Evolutionary conservation across 345 rosid genomes (phyloP).

Genomic region (Balakata baccata): DNA sequence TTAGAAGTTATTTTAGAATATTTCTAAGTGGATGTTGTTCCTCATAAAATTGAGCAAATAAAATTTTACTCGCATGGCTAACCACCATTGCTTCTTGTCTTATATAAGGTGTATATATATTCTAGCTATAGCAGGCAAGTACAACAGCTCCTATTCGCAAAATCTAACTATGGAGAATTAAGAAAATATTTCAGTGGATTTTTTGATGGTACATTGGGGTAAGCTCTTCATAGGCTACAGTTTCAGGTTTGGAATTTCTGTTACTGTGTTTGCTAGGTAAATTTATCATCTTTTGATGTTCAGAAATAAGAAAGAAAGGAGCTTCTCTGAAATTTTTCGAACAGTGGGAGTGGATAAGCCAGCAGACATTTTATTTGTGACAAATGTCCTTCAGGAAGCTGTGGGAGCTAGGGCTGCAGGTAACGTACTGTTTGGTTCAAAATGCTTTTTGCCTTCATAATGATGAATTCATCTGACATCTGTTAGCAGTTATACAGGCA

Average conservation of each 20-base stretch:
- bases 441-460: neutral
- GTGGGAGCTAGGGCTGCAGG: conserved; percentile 31
- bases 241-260: neutral
- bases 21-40: neutral
- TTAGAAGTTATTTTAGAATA: neutral
- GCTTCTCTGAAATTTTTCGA: conserved; percentile 23
- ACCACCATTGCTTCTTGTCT: neutral
- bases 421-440: neutral
- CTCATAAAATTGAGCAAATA: neutral
- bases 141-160: conserved; percentile 81
- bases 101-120: conserved; percentile 76
- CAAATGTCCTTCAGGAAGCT: conserved; percentile 29
- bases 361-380: conserved; percentile 26
- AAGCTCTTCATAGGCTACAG: neutral
- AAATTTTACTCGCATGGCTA: neutral
- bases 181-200: conserved; percentile 4
- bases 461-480: neutral
- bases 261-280: neutral
- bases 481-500: neutral
- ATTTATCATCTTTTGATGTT: neutral
- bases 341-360: conserved; percentile 31
- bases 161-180: conserved; percentile 44
- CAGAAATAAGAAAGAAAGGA: conserved; percentile 21
- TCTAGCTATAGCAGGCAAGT: conserved; percentile 92
- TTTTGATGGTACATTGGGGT: neutral